Conservation (phyloP, 306 rosid genomes). For the Lathyrus tuberosus region DNA sequence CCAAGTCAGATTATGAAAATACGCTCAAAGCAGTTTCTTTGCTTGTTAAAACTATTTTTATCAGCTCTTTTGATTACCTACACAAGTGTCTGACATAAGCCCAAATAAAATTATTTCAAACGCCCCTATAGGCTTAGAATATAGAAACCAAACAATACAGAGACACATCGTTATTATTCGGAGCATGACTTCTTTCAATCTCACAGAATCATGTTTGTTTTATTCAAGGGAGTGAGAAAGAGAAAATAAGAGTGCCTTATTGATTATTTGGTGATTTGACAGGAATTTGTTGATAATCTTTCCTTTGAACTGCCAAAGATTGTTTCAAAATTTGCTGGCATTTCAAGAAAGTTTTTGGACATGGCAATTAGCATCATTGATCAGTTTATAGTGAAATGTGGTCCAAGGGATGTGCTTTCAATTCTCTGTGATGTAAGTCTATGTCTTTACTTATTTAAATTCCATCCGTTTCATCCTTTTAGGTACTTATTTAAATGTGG, state of each 20-base stretch:
- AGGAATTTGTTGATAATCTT: conserved; percentile 69
- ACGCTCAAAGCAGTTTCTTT: too few species aligned
- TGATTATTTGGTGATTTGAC: conserved; percentile 32
- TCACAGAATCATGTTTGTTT: too few species aligned
- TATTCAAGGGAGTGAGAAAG: too few species aligned
- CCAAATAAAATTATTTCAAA: neutral
- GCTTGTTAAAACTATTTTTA: neutral
- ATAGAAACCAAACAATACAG: neutral
- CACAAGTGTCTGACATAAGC: neutral
- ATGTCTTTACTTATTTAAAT: conserved; percentile 13
- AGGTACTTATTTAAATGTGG: neutral
- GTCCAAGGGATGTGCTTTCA: too few species aligned
- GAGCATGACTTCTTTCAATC: too few species aligned
- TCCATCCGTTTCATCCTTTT: conserved; percentile 8
- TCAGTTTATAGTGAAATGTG: too few species aligned
- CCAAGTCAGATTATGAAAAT: too few species aligned
- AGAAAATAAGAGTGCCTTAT: neutral
- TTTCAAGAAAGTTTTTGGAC: too few species aligned
- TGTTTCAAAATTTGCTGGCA: conserved; percentile 63
- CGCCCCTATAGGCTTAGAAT: neutral
- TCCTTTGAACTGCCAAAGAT: conserved; percentile 77
- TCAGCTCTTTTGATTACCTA: neutral
- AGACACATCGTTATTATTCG: neutral
- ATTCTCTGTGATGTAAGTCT: conserved; percentile 60
- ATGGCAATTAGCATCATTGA: too few species aligned